These are phyloP conservation scores for Aspergillus tubingensis DNA, from an alignment of 2,329 filamentous ascomycete species.

Conservation along the genomic window DNA sequence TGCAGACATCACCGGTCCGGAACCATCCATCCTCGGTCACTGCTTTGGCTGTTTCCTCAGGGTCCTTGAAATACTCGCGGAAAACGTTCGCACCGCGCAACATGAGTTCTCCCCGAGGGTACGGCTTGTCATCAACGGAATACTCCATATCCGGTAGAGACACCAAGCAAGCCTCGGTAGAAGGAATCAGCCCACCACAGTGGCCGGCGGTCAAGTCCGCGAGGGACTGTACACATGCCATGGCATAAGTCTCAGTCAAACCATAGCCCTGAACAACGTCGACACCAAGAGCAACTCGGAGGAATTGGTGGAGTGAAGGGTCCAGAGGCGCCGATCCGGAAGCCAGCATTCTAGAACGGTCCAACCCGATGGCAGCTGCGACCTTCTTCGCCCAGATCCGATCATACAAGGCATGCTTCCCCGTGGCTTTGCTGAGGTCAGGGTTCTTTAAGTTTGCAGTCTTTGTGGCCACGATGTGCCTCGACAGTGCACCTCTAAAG, in stretches of 20 bases:
- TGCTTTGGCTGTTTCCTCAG: conserved; percentile 79
- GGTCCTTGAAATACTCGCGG: conserved; percentile 85
- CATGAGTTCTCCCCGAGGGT: conserved; percentile 86
- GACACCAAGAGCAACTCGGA: conserved; percentile 78
- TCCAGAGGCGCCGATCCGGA: conserved; percentile 91
- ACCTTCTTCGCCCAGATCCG: conserved; percentile 92
- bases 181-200: conserved; percentile 71
- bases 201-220: conserved; percentile 77
- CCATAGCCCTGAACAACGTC: conserved; percentile 87
- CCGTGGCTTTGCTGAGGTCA: conserved; percentile 69
- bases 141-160: conserved; percentile 97
- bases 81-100: conserved; percentile 80
- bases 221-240: conserved; percentile 67
- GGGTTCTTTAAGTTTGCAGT: conserved; percentile 73
- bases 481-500: conserved; percentile 76
- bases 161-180: conserved; percentile 74
- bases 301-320: conserved; percentile 81
- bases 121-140: conserved; percentile 79
- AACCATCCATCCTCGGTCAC: conserved; percentile 94
- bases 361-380: conserved; percentile 75
- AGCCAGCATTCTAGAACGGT: conserved; percentile 71
- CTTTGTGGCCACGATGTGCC: conserved; percentile 78
- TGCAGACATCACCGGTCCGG: conserved; percentile 88
- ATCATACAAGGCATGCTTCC: conserved; percentile 51
- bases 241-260: conserved; percentile 88